phyloP scores from a whole-genome alignment of 2,329 filamentous ascomycete species.

The Verticillium albo-atrum region DNA sequence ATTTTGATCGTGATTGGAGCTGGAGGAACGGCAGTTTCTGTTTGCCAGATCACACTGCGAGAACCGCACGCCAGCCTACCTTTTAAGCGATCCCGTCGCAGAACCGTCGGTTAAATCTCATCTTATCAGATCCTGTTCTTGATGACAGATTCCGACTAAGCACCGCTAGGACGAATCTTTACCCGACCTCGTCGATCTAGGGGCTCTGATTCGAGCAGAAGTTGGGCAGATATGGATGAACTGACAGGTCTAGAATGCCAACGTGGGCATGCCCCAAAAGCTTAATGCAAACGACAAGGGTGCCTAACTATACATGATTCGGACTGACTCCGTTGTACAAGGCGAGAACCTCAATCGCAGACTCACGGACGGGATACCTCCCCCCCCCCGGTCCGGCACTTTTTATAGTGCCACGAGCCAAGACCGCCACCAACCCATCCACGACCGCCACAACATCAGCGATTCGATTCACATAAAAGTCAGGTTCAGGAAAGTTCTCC shows the following conservation, averaged over 20 bases:
- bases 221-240: neutral
- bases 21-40: neutral
- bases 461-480: too few species aligned
- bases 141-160: neutral
- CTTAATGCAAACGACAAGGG: neutral
- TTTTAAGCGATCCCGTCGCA: neutral
- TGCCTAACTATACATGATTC: neutral
- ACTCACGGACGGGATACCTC: too few species aligned
- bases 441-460: too few species aligned
- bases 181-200: neutral
- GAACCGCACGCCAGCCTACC: neutral
- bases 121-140: neutral
- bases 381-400: neutral
- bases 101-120: neutral
- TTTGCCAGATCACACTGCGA: too few species aligned
- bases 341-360: neutral
- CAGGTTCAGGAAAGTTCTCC: too few species aligned
- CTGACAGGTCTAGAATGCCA: neutral
- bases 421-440: too few species aligned
- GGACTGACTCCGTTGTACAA: neutral
- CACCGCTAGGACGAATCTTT: neutral
- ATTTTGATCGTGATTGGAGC: neutral
- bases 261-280: neutral
- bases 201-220: neutral
- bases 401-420: too few species aligned